phyloP scores from a whole-genome alignment of 805 yeast genomes.

The Starmera quercuum region DNA sequence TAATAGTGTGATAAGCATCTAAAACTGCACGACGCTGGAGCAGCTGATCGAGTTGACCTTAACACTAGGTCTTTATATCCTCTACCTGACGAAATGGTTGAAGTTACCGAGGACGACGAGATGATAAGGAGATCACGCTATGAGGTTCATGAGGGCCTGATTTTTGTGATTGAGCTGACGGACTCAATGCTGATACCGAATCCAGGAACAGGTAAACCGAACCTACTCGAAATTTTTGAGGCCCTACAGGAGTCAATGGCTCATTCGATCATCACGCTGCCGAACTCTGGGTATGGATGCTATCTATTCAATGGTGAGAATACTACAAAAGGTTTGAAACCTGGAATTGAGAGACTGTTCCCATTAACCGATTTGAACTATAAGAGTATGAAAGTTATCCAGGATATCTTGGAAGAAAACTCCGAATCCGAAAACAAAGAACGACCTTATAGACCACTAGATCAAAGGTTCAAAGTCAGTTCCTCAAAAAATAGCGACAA shows the following conservation, averaged over 20 bases:
- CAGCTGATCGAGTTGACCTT: too few species aligned
- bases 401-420: conserved; percentile 42
- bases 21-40: too few species aligned
- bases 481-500: conserved; percentile 15
- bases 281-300: conserved; percentile 71
- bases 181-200: conserved; percentile 33
- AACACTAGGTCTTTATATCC: too few species aligned
- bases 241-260: conserved; percentile 57
- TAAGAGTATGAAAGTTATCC: conserved; percentile 47
- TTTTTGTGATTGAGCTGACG: conserved; percentile 56
- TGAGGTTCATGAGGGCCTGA: conserved; percentile 55
- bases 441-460: conserved; percentile 16
- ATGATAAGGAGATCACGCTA: conserved; percentile 9
- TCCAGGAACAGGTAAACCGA: conserved; percentile 29
- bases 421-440: conserved; percentile 9
- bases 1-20: too few species aligned
- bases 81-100: too few species aligned
- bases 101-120: conserved; percentile 1
- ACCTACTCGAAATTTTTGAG: conserved; percentile 43
- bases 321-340: conserved; percentile 24
- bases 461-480: conserved; percentile 22
- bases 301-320: conserved; percentile 45
- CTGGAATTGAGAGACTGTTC: conserved; percentile 43
- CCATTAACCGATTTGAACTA: conserved; percentile 47
- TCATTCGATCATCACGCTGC: conserved; percentile 55